Evolutionary conservation across 2,329 filamentous ascomycete species (phyloP).

Genomic region (Penicillium italicum): DNA sequence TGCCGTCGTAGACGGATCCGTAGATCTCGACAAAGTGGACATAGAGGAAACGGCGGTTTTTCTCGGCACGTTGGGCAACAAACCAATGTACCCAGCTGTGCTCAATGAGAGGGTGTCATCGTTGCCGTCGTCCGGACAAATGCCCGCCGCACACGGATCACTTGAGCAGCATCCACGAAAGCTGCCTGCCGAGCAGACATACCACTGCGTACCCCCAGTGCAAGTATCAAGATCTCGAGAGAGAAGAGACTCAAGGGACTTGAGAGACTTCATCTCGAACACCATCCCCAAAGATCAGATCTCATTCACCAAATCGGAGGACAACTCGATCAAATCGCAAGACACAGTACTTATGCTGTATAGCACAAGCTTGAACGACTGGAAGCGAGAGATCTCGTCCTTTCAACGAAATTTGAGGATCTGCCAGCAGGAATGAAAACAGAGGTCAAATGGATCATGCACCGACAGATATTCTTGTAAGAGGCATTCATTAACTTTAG

Average conservation of each 20-base stretch:
- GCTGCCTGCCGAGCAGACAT: slow-evolving; percentile 24
- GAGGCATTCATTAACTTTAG: not conserved
- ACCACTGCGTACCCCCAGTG: slow-evolving; percentile 21
- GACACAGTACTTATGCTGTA: not conserved
- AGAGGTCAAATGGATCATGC: not conserved
- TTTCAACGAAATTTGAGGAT: not conserved
- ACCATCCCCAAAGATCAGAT: not conserved
- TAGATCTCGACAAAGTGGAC: not conserved
- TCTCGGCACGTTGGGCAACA: not conserved
- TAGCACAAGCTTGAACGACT: not conserved
- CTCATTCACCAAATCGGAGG: not conserved
- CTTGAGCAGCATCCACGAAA: slow-evolving; percentile 35
- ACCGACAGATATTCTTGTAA: not conserved
- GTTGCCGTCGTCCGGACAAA: slow-evolving; percentile 27
- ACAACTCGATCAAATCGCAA: not conserved
- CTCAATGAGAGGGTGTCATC: not conserved
- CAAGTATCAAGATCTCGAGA: slow-evolving; percentile 16
- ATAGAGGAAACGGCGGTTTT: slow-evolving; percentile 4
- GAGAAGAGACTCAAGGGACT: not conserved
- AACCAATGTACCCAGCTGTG: not conserved
- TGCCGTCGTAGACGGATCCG: not conserved
- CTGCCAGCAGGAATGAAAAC: not conserved
- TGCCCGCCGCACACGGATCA: slow-evolving; percentile 30
- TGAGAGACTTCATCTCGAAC: slow-evolving; percentile 1
- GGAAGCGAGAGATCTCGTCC: not conserved